Conservation (phyloP, 2,329 filamentous ascomycete species). For the Aspergillus brunneoviolaceus region DNA sequence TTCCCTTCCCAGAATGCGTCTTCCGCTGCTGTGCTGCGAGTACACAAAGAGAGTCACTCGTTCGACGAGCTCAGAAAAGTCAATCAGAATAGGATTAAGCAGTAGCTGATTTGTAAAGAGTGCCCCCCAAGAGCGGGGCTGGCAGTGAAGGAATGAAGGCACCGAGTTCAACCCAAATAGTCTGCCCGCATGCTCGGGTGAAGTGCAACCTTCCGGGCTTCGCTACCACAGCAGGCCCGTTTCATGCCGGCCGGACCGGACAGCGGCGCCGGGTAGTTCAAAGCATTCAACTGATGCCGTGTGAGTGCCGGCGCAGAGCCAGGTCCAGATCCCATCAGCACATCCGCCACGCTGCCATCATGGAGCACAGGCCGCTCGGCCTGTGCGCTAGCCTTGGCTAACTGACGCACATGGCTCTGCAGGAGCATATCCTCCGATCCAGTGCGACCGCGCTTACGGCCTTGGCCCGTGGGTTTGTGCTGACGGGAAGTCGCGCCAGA, state of each 20-base stretch:
- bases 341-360: conserved; percentile 33
- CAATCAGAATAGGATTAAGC: conserved; percentile 18
- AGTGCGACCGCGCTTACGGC: conserved; percentile 43
- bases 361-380: conserved; percentile 29
- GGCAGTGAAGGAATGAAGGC: conserved; percentile 4
- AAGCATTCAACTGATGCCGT: conserved; percentile 20
- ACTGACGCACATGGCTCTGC: conserved; percentile 40
- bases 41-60: conserved; percentile 19
- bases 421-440: conserved; percentile 39
- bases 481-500: conserved; percentile 33
- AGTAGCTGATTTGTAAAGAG: conserved; percentile 10
- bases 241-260: conserved; percentile 41
- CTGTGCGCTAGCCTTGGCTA: conserved; percentile 32
- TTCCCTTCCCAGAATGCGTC: conserved; percentile 19
- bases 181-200: conserved; percentile 35
- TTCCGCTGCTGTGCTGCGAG: conserved; percentile 16
- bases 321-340: conserved; percentile 31
- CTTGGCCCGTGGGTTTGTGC: conserved; percentile 22
- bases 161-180: conserved; percentile 23
- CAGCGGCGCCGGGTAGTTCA: conserved; percentile 27
- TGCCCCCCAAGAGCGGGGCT: conserved; percentile 9
- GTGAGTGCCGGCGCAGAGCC: conserved; percentile 15
- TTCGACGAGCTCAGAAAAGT: conserved; percentile 18
- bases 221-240: conserved; percentile 43
- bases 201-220: conserved; percentile 37